Base-by-base conservation (phyloP, 1,284 basidiomycete genomes). In the Rhodofomes roseus region DNA sequence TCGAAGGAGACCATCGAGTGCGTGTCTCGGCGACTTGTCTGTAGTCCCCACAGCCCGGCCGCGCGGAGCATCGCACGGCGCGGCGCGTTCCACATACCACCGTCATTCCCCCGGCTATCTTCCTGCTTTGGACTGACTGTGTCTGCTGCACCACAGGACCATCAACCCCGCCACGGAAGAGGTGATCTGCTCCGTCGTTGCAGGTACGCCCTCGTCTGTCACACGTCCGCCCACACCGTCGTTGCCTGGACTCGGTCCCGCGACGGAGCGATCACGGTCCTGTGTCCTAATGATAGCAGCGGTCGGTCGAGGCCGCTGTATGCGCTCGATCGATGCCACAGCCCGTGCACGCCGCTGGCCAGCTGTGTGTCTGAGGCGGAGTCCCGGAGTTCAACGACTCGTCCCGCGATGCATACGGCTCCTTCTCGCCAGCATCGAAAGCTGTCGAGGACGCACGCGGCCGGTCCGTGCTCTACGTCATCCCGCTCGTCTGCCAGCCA, bases 91-190 rank as follows among this genome's bases (percentile, higher is more conserved):
- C 16, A 25, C 25, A 29, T 20, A 20, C 20, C 23, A 25, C 41
- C 55, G 55, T 27, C 40, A 25, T 56, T 22, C 39, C 50, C 41
- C 50, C 46, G 53, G 54, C 29, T 27, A 48, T 52, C 52, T 22
- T 34, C 56, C 25, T 20, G 56, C 44, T 34, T 23, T 39, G 31
- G 11, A 18, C 51, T 23, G 29, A 18, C 44, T 7, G 23, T 18
- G 9, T 2, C 8, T 16, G 41, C 39, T 27, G 34, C 40, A 56
- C 43, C 16, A 57, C 67, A 90, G 87, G 22, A 81, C 82, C 36
- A 76, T 86, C 64, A 92, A 93, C 68, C 90, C 91, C 53, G 80
- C 87, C 1, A 93, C 89, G 8, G 92, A 92, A 73, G 81, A 89
- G 60, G 71, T 79, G 40, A 80, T 93, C 51, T 85, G 85, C 67